phyloP scores from a whole-genome alignment of 345 rosid species.

The Eutrema japonicum region DNA sequence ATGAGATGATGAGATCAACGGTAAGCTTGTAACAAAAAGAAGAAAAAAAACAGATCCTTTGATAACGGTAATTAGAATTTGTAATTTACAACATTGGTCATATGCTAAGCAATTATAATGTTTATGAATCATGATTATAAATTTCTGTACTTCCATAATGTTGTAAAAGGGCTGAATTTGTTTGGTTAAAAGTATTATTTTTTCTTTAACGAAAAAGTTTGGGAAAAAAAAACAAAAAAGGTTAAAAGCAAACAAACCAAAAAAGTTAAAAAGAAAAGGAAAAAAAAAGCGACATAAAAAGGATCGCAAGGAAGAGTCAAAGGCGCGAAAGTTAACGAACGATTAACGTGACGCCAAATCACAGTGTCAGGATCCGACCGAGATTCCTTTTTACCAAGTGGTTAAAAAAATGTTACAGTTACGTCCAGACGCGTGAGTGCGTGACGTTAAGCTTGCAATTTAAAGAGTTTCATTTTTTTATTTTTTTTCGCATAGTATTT shows the following conservation, averaged over 20 bases:
- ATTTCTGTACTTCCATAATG: slow-evolving; percentile 24
- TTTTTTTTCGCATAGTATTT: not conserved
- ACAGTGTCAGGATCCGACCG: slow-evolving; percentile 31
- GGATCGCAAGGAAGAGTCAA: slow-evolving; percentile 40
- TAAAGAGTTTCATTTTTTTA: not conserved
- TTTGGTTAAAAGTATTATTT: not conserved
- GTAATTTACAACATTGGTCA: slow-evolving; percentile 27
- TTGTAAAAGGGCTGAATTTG: slow-evolving; percentile 24
- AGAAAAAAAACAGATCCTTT: not conserved
- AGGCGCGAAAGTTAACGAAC: slow-evolving; percentile 44
- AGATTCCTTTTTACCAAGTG: slow-evolving; percentile 30
- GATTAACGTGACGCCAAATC: slow-evolving; percentile 42
- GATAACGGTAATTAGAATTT: slow-evolving; percentile 39
- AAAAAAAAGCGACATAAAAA: slow-evolving; percentile 36
- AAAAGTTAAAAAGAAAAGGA: not conserved
- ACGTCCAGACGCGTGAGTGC: slow-evolving; percentile 17
- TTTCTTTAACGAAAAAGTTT: slow-evolving; percentile 31
- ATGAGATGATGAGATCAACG: slow-evolving; percentile 42
- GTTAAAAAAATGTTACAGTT: slow-evolving; percentile 9
- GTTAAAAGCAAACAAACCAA: slow-evolving; percentile 16
- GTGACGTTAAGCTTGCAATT: slow-evolving; percentile 10
- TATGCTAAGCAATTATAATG: slow-evolving; percentile 47
- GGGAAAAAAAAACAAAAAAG: not conserved
- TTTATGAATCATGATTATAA: slow-evolving; percentile 36
- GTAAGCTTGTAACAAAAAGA: not conserved